phyloP scores from a whole-genome alignment of 768 basidiomycete genomes.

The Sporobolomyces pararoseus region DNA sequence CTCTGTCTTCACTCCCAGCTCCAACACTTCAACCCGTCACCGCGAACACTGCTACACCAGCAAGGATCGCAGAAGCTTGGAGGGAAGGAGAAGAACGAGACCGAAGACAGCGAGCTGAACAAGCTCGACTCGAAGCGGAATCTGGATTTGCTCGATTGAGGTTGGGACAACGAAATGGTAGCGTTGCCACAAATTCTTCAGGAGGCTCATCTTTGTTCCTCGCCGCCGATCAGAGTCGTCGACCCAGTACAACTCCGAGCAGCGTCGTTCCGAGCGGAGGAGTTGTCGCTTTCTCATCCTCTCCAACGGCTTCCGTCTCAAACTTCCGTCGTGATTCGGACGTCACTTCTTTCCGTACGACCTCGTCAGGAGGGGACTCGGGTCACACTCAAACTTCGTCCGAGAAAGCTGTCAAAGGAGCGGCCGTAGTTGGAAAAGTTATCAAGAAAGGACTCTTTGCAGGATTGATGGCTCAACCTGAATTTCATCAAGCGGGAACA shows the following conservation, averaged over 20 bases:
- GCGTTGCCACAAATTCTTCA: slow-evolving; percentile 3
- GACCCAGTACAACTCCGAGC: slow-evolving; percentile 10
- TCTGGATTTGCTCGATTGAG: neutral
- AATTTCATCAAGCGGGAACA: slow-evolving; percentile 20
- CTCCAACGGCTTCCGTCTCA: slow-evolving; percentile 2
- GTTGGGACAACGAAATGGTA: neutral
- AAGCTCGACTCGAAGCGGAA: slow-evolving; percentile 24
- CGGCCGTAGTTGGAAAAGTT: slow-evolving; percentile 3
- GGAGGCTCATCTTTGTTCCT: neutral
- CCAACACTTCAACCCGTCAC: neutral
- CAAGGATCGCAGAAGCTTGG: slow-evolving; percentile 29
- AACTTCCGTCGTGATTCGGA: neutral
- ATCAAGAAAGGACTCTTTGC: slow-evolving; percentile 31
- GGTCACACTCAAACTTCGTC: neutral
- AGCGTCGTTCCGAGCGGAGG: no score
- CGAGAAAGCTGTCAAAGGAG: neutral
- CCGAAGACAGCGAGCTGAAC: slow-evolving; percentile 21
- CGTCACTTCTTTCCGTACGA: neutral
- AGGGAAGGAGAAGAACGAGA: slow-evolving; percentile 31
- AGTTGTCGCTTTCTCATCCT: slow-evolving; percentile 4
- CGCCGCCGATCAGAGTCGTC: neutral
- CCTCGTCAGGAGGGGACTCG: slow-evolving; percentile 14
- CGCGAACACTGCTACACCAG: neutral
- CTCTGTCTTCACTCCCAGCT: neutral
- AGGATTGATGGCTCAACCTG: slow-evolving; percentile 8